Conservation (phyloP, 2,329 filamentous ascomycete genomes). For the Phaeosphaeria sp. region DNA sequence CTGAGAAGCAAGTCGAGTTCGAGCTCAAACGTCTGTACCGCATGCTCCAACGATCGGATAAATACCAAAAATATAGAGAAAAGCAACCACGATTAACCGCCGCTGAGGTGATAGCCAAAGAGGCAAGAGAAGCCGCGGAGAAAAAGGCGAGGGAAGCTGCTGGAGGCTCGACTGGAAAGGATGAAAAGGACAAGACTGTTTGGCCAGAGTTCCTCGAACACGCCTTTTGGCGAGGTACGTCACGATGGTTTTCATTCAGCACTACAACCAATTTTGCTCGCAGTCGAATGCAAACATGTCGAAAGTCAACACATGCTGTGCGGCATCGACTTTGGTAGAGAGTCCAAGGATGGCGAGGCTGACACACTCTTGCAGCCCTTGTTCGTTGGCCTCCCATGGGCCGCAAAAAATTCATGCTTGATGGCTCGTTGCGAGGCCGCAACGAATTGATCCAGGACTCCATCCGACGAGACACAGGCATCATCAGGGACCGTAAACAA, state of each 20-base stretch:
- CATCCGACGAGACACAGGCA: constrained; percentile 63
- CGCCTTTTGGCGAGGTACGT: constrained; percentile 57
- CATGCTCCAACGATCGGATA: constrained; percentile 45
- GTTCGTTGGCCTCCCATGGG: constrained; percentile 66
- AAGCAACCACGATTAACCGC: constrained; percentile 43
- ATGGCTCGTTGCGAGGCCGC: constrained; percentile 63
- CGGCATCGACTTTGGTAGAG: background rate
- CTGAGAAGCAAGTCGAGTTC: constrained; percentile 36
- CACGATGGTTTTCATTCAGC: background rate
- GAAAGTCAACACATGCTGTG: background rate
- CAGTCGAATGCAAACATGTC: background rate
- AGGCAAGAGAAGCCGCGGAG: constrained; percentile 21
- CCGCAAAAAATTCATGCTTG: constrained; percentile 56
- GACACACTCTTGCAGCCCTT: constrained; percentile 20
- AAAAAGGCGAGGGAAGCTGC: constrained; percentile 18
- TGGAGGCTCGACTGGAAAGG: constrained; percentile 25
- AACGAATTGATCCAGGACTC: constrained; percentile 68
- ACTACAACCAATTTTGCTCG: background rate
- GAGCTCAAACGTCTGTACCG: constrained; percentile 38
- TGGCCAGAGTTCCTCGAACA: constrained; percentile 58
- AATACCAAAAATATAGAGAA: constrained; percentile 55
- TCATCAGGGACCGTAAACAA: constrained; percentile 62
- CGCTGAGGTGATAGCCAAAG: constrained; percentile 26
- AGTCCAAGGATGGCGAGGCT: background rate
- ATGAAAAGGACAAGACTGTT: constrained; percentile 45